Evolutionary conservation across 208 protist species (phyloP), one percentile per base, ranked within the genome.

Genomic region (Leishmania aethiopica): DNA sequence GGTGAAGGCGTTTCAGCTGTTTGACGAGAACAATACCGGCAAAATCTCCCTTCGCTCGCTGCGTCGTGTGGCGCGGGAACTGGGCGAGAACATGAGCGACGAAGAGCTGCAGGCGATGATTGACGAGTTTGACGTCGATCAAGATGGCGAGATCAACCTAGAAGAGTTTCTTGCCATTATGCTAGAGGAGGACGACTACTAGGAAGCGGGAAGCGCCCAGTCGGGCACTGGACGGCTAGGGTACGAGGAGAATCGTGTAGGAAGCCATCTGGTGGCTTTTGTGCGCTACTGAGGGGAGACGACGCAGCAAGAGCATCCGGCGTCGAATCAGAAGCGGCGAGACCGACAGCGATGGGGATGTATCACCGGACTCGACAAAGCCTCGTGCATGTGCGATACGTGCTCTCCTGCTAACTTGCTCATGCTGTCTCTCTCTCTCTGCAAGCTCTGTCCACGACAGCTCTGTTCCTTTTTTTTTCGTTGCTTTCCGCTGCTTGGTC

Each of bases 81-180:
- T 99, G 22, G 97, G 97, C 37, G 98, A 99, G 81, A 98, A 97
- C 86, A 97, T 99, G 91, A 94, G 89, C 57, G 99, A 99, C 62
- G 98, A 99, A 57, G 98, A 99, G 88, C 88, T 99, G 47, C 95
- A 99, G 86, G 98, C 96, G 32, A 99, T 99, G 98, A 99, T 99
- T 83, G 98, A 99, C 76, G 98, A 99, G 87, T 99, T 99, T 77
- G 98, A 99, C 81, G 90, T 84, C 8, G 97, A 99, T 78, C 90
- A 98, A 78, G 98, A 99, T 84, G 97, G 97, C 1, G 94, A 99
- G 86, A 99, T 99, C 78, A 98, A 97, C 86, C 81, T 97, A 32
- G 95, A 98, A 49, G 98, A 99, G 88, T 99, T 99, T 75, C 84
- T 99, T 17, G 92, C 94, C 51, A 99, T 99, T 74, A 99, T 99